A percentile compares a stretch with the other conserved stretches of the same genome.
Evolutionary conservation across 139 green algal species (phyloP).

Genomic region (Asterochloris erici): DNA sequence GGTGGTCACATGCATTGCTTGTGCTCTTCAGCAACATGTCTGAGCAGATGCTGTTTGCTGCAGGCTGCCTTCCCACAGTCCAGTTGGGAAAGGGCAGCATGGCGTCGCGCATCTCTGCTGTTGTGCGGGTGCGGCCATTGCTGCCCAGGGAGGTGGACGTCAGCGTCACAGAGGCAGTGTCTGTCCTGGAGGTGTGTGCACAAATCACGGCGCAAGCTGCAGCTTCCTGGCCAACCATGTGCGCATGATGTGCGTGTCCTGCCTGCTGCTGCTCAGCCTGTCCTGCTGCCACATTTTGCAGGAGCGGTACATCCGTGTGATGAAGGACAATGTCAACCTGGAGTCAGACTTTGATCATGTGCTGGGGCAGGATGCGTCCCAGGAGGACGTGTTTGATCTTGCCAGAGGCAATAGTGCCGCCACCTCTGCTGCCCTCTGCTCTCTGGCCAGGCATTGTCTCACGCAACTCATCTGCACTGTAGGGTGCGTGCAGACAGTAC

Average conservation of each 20-base stretch:
- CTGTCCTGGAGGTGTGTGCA: slow-evolving; percentile 29
- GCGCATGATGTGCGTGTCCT: no score
- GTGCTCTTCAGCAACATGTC: no score
- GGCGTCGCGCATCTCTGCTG: neutral
- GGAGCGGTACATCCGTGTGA: slow-evolving; percentile 25
- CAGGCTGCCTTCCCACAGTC: no score
- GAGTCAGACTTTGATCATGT: slow-evolving; percentile 44
- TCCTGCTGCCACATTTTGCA: neutral
- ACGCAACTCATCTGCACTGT: neutral
- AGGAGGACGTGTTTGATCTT: slow-evolving; percentile 36
- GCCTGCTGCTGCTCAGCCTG: neutral
- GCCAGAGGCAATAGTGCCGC: neutral
- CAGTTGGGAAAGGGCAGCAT: neutral
- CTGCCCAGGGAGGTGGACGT: slow-evolving; percentile 41
- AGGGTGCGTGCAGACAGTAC: slow-evolving; percentile 27
- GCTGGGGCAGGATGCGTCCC: slow-evolving; percentile 29
- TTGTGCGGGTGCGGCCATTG: slow-evolving; percentile 45
- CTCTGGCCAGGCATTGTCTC: neutral
- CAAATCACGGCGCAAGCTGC: no score
- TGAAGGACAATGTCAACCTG: slow-evolving; percentile 33
- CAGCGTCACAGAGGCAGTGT: slow-evolving; percentile 37
- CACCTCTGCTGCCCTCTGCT: neutral
- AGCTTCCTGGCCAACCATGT: neutral
- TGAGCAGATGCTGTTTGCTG: no score
- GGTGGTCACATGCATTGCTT: no score